These are phyloP conservation scores for Pythium phragmitis DNA, from an alignment of 352 stramenopile genomes.

Conservation along the genomic window DNA sequence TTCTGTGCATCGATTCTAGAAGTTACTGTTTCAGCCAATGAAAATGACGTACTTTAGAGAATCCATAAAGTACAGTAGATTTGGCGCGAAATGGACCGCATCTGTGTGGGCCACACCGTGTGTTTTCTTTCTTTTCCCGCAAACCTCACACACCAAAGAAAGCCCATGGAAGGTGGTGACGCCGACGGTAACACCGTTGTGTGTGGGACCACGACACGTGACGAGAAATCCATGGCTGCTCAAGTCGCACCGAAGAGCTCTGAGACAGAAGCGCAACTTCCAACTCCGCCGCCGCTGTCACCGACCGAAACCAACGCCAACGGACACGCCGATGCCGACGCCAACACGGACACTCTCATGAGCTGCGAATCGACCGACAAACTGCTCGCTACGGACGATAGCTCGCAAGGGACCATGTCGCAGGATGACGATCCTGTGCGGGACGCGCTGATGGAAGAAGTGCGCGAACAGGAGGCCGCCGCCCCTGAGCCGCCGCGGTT, in stretches of 20 bases:
- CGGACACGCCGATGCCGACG: not conserved
- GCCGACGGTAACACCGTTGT: not conserved
- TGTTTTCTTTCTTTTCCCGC: not conserved
- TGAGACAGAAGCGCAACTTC: not conserved
- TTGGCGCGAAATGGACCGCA: slow-evolving; percentile 22
- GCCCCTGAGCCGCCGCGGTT: not conserved
- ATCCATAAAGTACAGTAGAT: slow-evolving; percentile 3
- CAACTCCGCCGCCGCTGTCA: not conserved
- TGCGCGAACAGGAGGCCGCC: not conserved
- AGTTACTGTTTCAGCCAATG: slow-evolving; percentile 21
- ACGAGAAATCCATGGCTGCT: not conserved
- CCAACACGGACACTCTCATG: not conserved
- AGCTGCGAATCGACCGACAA: slow-evolving; percentile 17
- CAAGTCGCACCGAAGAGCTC: not conserved
- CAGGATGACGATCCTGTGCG: not conserved
- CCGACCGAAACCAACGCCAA: not conserved
- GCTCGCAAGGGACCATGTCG: slow-evolving; percentile 10
- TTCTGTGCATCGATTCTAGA: slow-evolving; percentile 16
- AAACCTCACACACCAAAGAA: not conserved
- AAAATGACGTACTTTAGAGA: slow-evolving; percentile 9
- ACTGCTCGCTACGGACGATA: slow-evolving; percentile 21
- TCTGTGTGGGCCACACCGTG: slow-evolving; percentile 20
- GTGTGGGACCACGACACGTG: not conserved
- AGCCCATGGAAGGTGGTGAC: slow-evolving; percentile 1
- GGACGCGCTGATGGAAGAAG: slow-evolving; percentile 6